Base-by-base conservation (phyloP, 257 asterid genomes). In the Plectranthus barbatus region DNA sequence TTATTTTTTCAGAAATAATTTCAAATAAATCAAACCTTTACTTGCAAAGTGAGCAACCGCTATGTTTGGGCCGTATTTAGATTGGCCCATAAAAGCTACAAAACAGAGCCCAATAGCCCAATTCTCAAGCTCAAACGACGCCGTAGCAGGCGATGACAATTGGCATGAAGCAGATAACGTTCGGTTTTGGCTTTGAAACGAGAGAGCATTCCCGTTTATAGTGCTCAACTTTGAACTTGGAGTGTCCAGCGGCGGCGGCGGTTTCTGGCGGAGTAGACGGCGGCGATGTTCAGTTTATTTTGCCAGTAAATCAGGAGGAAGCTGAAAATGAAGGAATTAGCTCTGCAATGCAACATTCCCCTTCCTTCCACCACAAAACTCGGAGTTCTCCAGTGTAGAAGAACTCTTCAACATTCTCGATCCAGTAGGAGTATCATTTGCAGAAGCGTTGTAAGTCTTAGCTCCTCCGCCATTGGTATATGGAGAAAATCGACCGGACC, bases 281-380 rank as follows among this genome's bases (percentile, higher is more conserved):
- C 66, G 60, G 74, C 56, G 61, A 67, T 51, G 64, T 21, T 45
- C 39, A 8, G 29, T 45, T 24, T 10, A 44, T 7, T 40, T n/a
- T 47, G 13, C 54, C 50, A 2, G 9, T 54, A 46, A 65, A 29
- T 47, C 8, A 6, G 48, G 1, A 19, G 5, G 45, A 36, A 62
- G 15, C 36, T n/a, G 4, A 63, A 55, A 72, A 81, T 75, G 84
- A 78, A 81, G 70, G 80, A 78, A 65, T 41, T 78, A 9, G 56
- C 71, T 52, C 49, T 78, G 58, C 78, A 69, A n/a, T 67, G 26
- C 69, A 75, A 53, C 53, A 50, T 78, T 47, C 72, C 71, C 19
- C 58, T 78, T 48, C 71, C 76, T 40, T 63, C 75, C 44, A 20
- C 75, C 69, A 57, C 73, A 13, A 71, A 67, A 24, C 47, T 56